phyloP scores from a whole-genome alignment of 2,329 filamentous ascomycete genomes.

The Pyrenochaeta sp. region DNA sequence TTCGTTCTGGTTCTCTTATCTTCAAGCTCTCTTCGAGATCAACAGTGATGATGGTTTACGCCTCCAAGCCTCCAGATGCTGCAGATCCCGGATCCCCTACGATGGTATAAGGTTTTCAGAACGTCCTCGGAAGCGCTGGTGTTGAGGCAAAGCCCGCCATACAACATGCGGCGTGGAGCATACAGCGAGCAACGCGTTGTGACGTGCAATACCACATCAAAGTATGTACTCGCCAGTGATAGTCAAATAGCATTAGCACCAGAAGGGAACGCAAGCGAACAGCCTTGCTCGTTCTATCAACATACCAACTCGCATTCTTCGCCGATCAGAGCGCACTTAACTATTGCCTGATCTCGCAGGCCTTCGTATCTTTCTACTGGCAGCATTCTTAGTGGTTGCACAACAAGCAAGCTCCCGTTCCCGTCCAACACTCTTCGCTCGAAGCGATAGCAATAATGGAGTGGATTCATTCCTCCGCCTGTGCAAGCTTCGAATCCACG shows the following conservation, averaged over 20 bases:
- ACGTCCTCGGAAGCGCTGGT: neutral
- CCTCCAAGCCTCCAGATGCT: neutral
- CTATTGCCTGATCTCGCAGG: neutral
- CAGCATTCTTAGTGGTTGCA: neutral
- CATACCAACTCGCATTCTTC: neutral
- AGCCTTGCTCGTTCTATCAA: neutral
- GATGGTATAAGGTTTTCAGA: neutral
- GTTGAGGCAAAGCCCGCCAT: neutral
- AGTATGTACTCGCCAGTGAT: neutral
- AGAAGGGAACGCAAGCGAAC: neutral
- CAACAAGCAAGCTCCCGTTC: too few relatives aligned
- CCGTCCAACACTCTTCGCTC: neutral
- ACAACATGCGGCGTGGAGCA: neutral
- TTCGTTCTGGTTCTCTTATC: neutral
- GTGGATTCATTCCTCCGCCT: neutral
- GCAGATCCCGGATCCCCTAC: neutral
- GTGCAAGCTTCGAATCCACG: neutral
- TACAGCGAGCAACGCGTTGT: neutral
- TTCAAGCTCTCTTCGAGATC: too few relatives aligned
- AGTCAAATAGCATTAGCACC: neutral
- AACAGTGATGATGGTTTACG: neutral
- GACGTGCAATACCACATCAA: neutral
- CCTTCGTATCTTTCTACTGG: neutral
- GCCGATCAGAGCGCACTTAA: neutral
- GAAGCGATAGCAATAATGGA: neutral